A percentile compares a stretch with the other conserved stretches of the same genome.
phyloP scores from a whole-genome alignment of 331 rosid genomes.

The Malus hybrid region DNA sequence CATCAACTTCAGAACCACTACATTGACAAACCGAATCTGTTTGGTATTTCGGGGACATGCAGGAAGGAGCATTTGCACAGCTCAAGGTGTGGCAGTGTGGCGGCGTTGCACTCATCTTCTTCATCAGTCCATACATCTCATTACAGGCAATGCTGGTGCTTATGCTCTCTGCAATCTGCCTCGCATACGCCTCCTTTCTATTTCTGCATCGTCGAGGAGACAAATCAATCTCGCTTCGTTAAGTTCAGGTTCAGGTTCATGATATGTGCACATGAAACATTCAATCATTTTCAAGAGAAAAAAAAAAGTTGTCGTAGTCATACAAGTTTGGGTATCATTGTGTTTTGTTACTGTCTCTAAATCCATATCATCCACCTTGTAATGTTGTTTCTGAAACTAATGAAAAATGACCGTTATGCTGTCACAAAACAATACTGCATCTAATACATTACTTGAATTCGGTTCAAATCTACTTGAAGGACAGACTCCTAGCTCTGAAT shows the following conservation, averaged over 20 bases:
- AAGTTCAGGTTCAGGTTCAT: slow-evolving; percentile 7
- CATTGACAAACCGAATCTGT: not conserved
- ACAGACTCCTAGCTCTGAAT: too few species aligned
- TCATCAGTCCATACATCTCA: slow-evolving; percentile 56
- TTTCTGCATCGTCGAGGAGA: slow-evolving; percentile 48
- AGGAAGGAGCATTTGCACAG: slow-evolving; percentile 98
- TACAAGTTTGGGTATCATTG: not conserved
- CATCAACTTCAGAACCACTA: not conserved
- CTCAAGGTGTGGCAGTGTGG: slow-evolving; percentile 91
- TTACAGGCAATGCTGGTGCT: slow-evolving; percentile 50
- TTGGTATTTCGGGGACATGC: slow-evolving; percentile 13
- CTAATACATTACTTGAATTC: not conserved
- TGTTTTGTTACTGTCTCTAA: not conserved
- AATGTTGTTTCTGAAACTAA: not conserved
- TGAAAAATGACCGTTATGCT: not conserved
- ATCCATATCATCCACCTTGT: not conserved
- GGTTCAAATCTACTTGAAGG: too few species aligned
- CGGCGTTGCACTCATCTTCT: slow-evolving; percentile 61
- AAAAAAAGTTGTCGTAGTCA: too few species aligned
- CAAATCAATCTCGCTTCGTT: slow-evolving; percentile 22
- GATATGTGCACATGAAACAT: slow-evolving; percentile 3
- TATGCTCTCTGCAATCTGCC: slow-evolving; percentile 43
- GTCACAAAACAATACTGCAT: not conserved
- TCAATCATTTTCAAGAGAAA: not conserved
- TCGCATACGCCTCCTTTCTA: slow-evolving; percentile 54